Percentiles rank a stretch among this genome's conserved stretches.
Evolutionary conservation across 2,329 filamentous ascomycete species (phyloP).

Genomic region (Alternaria atra): DNA sequence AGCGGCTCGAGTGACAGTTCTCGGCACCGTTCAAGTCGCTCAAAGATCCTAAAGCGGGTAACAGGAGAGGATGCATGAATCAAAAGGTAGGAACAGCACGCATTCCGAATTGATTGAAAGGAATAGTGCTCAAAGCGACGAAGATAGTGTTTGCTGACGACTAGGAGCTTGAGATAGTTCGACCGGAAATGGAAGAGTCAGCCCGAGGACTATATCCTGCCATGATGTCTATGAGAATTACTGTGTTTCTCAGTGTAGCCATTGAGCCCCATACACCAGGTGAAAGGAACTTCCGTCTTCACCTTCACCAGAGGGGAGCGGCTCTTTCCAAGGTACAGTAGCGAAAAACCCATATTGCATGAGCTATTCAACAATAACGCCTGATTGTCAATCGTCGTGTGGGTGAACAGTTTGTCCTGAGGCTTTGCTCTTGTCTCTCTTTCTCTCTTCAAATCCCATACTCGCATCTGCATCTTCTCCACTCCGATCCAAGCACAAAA

Average conservation of each 20-base stretch:
- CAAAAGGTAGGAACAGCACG: background rate
- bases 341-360: background rate
- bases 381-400: background rate
- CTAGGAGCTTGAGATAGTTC: background rate
- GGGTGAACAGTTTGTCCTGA: background rate
- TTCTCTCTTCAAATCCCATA: background rate
- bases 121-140: background rate
- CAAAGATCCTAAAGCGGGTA: background rate
- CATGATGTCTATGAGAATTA: too few species aligned
- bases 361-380: background rate
- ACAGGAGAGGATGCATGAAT: background rate
- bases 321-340: background rate
- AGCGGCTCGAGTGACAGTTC: background rate
- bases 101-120: background rate
- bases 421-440: background rate
- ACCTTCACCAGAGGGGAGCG: background rate
- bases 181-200: background rate
- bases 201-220: background rate
- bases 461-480: background rate
- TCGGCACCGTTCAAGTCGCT: background rate
- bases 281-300: background rate
- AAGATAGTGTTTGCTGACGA: conserved; percentile 17
- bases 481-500: background rate
- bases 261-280: background rate
- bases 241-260: background rate